A percentile compares a stretch with the other conserved stretches of the same genome.
Evolutionary conservation across 2,329 filamentous ascomycete genomes (phyloP).

Genomic region (Ambrosiella cleistominuta): DNA sequence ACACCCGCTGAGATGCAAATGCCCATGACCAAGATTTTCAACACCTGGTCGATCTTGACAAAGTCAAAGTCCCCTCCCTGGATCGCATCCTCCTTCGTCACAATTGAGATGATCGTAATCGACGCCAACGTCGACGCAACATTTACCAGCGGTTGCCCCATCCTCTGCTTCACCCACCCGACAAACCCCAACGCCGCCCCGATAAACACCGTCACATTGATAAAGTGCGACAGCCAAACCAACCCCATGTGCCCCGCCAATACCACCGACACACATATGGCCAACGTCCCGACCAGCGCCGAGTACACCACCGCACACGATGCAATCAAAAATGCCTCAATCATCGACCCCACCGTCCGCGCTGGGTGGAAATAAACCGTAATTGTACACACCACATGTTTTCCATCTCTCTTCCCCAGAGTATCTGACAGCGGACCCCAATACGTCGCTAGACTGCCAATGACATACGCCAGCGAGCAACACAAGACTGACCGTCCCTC

Average conservation of each 20-base stretch:
- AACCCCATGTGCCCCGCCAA: conserved; percentile 51
- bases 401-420: conserved; percentile 71
- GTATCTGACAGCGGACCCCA: conserved; percentile 53
- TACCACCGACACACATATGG: conserved; percentile 75
- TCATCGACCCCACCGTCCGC: conserved; percentile 72
- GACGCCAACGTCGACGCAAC: conserved; percentile 73
- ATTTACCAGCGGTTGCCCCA: conserved; percentile 65
- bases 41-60: conserved; percentile 62
- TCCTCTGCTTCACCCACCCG: conserved; percentile 68
- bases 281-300: conserved; percentile 53
- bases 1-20: conserved; percentile 53
- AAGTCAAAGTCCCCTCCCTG: conserved; percentile 67
- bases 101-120: conserved; percentile 71
- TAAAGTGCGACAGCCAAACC: conserved; percentile 53
- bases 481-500: conserved; percentile 70
- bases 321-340: conserved; percentile 64
- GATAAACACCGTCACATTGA: conserved; percentile 69
- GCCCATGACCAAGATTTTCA: conserved; percentile 71
- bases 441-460: conserved; percentile 77
- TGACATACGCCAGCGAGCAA: conserved; percentile 73
- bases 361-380: conserved; percentile 92
- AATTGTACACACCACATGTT: conserved; percentile 84
- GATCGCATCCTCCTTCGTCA: conserved; percentile 82
- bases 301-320: conserved; percentile 59
- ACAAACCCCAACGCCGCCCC: conserved; percentile 75